Base-by-base conservation (phyloP, 768 basidiomycete species). In the Pisolithus microcarpus region DNA sequence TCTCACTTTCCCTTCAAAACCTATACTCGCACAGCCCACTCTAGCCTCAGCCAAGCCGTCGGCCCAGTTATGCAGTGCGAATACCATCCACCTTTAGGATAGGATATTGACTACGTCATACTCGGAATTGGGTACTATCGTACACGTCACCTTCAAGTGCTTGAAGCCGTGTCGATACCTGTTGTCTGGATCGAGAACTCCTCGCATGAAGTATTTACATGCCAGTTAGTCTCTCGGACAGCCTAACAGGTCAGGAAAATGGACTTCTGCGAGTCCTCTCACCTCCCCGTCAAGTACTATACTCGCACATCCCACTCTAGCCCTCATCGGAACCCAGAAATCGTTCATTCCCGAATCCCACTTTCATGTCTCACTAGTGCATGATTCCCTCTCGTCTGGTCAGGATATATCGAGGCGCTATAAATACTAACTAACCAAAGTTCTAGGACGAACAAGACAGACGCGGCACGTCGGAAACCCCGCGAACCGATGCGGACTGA, bases 351-450 rank as follows among this genome's bases (percentile, higher is more conserved):
- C 78, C 3, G 21, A 23, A 79, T 79, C 57, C 66, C 66, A 4
- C 64, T 78, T 53, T 72, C 73, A 1, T 77, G 79, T 51, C 63
- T 80, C 43, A 66, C 65, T n/a, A 75, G 73, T 59, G 75, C 73
- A 3, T 78, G 74, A 74, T 67, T 80, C 38, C 58, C 75, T 1
- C 61, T 75, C 19, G 69, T 70, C 2, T 78, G 75, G 74, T 50
- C 54, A 2, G 56, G 63, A 2, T 51, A 58, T 26, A 56, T 70
- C 13, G 13, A 53, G 2, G 68, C 74, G 51, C 75, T 76, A 23
- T 23, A 0, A 46, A 58, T 19, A 68, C 71, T 1, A 8, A 57
- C 2, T 63, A 65, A 28, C 67, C 2, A 63, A 65, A 28, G 3
- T 65, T 77, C 8, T 59, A 18, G 5, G 75, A 70, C 38, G 76